Evolutionary conservation across 495 filamentous ascomycete genomes (phyloP).

Genomic region (Hapsidospora chrysogenum): DNA sequence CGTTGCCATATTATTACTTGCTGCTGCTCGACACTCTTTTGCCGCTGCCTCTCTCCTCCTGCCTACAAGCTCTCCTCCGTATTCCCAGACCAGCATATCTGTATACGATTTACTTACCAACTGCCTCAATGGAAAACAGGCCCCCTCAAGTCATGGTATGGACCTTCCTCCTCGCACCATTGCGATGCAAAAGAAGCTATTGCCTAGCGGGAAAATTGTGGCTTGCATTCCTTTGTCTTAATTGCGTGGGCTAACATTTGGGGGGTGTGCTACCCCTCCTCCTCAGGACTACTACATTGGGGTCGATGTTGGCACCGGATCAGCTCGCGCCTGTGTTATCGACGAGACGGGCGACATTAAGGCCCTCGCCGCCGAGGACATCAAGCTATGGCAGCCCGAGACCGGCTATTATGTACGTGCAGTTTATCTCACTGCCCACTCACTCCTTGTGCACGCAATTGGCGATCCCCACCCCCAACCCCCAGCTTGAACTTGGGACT

Average conservation of each 20-base stretch:
- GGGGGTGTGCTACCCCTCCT: not conserved
- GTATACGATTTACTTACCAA: not conserved
- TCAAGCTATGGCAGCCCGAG: conserved; percentile 87
- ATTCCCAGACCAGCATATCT: too few relatives aligned
- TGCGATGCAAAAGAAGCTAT: not conserved
- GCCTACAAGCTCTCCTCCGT: too few relatives aligned
- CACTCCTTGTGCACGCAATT: conserved; percentile 2
- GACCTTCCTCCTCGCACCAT: not conserved
- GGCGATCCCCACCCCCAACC: conserved; percentile 1
- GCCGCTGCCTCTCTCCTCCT: too few relatives aligned
- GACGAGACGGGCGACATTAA: conserved; percentile 83
- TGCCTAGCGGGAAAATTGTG: too few relatives aligned
- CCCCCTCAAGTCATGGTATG: not conserved
- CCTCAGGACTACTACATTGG: conserved; percentile 55
- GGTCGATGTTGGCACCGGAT: conserved; percentile 92
- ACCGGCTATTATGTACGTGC: conserved; percentile 63
- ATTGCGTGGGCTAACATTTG: not conserved
- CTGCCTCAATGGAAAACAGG: not conserved
- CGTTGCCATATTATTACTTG: too few relatives aligned
- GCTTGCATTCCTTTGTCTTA: too few relatives aligned
- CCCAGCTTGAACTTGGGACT: too few relatives aligned
- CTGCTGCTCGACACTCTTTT: too few relatives aligned
- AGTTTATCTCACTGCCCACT: not conserved
- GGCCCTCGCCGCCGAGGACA: conserved; percentile 76
- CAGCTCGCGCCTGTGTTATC: conserved; percentile 87